These are phyloP conservation scores for Fusarium torreyae DNA, from an alignment of 2,329 filamentous ascomycete species.

Conservation along the genomic window DNA sequence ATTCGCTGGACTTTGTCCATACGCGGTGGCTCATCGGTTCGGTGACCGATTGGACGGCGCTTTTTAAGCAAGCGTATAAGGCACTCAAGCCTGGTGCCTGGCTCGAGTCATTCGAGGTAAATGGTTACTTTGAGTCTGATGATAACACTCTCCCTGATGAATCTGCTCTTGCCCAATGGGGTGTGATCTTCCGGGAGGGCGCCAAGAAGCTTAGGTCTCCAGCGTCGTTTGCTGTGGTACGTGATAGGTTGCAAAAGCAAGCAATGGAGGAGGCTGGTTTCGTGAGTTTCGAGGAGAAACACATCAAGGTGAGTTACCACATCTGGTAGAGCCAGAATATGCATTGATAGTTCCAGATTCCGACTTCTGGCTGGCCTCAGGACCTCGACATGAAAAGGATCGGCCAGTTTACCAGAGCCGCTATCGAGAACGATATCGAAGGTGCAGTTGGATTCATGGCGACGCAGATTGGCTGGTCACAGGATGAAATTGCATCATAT, in stretches of 20 bases:
- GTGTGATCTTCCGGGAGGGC: conserved; percentile 53
- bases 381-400: conserved; percentile 53
- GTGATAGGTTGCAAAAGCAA: conserved; percentile 51
- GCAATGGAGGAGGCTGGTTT: conserved; percentile 53
- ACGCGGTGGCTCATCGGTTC: conserved; percentile 28
- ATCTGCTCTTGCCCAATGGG: conserved; percentile 54
- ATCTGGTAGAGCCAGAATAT: too few species aligned
- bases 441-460: conserved; percentile 51
- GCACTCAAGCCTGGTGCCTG: conserved; percentile 64
- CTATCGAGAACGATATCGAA: conserved; percentile 54
- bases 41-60: conserved; percentile 15
- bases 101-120: conserved; percentile 58
- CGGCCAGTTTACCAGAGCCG: conserved; percentile 53
- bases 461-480: conserved; percentile 54
- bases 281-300: conserved; percentile 43
- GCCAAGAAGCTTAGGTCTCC: conserved; percentile 51
- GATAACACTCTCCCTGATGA: conserved; percentile 42
- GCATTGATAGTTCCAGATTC: conserved; percentile 46
- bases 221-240: conserved; percentile 51
- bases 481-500: conserved; percentile 51
- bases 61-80: conserved; percentile 43
- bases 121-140: conserved; percentile 41
- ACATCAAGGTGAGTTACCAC: conserved; percentile 49
- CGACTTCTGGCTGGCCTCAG: conserved; percentile 60
- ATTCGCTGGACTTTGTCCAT: conserved; percentile 20